phyloP scores from a whole-genome alignment of 192 early-diverging fungal species.

The Coemansia sp. region DNA sequence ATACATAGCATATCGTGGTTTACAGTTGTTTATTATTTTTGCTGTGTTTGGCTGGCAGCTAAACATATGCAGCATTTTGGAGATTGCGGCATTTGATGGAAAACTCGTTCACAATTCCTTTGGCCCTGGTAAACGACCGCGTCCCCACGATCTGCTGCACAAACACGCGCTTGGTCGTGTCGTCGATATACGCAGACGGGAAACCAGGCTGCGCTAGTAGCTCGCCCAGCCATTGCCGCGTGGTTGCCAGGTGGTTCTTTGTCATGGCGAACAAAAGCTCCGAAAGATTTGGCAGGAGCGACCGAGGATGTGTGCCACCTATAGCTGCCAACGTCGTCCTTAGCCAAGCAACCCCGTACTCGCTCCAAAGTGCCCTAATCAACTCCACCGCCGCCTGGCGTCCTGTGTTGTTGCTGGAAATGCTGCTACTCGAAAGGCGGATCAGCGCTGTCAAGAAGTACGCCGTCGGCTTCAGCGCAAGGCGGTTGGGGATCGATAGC shows the following conservation, averaged over 20 bases:
- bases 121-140: slow-evolving; percentile 31
- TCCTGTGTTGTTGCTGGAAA: background rate
- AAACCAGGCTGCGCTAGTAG: slow-evolving; percentile 27
- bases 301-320: slow-evolving; percentile 47
- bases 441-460: slow-evolving; percentile 39
- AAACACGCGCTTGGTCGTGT: slow-evolving; percentile 35
- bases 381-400: slow-evolving; percentile 10
- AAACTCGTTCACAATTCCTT: slow-evolving; percentile 37
- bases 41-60: too few species aligned
- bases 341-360: slow-evolving; percentile 42
- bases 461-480: slow-evolving; percentile 40
- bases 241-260: slow-evolving; percentile 24
- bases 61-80: slow-evolving; percentile 25
- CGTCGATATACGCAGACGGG: slow-evolving; percentile 31
- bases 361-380: slow-evolving; percentile 21
- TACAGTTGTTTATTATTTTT: too few species aligned
- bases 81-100: slow-evolving; percentile 44
- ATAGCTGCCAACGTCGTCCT: slow-evolving; percentile 41
- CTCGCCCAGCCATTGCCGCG: slow-evolving; percentile 22
- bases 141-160: slow-evolving; percentile 33
- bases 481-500: slow-evolving; percentile 43
- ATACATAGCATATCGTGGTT: too few species aligned
- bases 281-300: slow-evolving; percentile 41
- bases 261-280: slow-evolving; percentile 52
- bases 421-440: slow-evolving; percentile 21